A percentile compares a stretch with the other conserved stretches of the same genome.
Evolutionary conservation across 805 yeast genomes (phyloP).

Genomic region (Cyberlindnera misumaiensis): DNA sequence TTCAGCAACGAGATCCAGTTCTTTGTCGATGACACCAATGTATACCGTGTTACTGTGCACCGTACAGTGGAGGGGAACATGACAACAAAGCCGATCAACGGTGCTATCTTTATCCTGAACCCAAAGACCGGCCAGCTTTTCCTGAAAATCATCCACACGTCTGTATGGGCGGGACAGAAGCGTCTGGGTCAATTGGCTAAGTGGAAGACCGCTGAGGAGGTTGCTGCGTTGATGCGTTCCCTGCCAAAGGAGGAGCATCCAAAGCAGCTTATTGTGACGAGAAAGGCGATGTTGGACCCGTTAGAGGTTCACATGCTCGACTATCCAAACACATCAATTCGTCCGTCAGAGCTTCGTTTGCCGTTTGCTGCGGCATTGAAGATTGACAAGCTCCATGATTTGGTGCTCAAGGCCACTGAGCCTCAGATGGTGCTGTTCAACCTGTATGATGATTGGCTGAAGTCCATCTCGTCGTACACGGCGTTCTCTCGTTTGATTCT

Average conservation of each 20-base stretch:
- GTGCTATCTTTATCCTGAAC: conserved; percentile 83
- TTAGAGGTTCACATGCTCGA: conserved; percentile 95
- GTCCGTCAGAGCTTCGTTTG: conserved; percentile 81
- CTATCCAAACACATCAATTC: conserved; percentile 83
- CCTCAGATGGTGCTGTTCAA: conserved; percentile 90
- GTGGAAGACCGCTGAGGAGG: conserved; percentile 98
- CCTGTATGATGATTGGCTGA: conserved; percentile 92
- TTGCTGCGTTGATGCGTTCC: conserved; percentile 82
- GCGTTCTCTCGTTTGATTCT: conserved; percentile 87
- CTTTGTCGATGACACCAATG: conserved; percentile 90
- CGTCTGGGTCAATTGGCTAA: conserved; percentile 88
- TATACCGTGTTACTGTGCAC: conserved; percentile 87
- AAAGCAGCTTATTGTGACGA: conserved; percentile 79
- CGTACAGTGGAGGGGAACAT: conserved; percentile 89
- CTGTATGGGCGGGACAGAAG: conserved; percentile 96
- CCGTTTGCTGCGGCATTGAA: conserved; percentile 87
- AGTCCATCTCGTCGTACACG: conserved; percentile 76
- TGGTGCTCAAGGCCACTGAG: conserved; percentile 81
- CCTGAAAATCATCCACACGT: conserved; percentile 83
- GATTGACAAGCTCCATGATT: conserved; percentile 70
- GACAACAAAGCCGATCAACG: conserved; percentile 89
- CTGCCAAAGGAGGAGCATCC: conserved; percentile 94
- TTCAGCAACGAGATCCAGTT: conserved; percentile 79
- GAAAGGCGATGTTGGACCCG: conserved; percentile 91
- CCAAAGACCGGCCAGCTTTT: conserved; percentile 89